Conservation (phyloP, 139 green algal genomes). For the Deuterostichococcus epilithicus region DNA sequence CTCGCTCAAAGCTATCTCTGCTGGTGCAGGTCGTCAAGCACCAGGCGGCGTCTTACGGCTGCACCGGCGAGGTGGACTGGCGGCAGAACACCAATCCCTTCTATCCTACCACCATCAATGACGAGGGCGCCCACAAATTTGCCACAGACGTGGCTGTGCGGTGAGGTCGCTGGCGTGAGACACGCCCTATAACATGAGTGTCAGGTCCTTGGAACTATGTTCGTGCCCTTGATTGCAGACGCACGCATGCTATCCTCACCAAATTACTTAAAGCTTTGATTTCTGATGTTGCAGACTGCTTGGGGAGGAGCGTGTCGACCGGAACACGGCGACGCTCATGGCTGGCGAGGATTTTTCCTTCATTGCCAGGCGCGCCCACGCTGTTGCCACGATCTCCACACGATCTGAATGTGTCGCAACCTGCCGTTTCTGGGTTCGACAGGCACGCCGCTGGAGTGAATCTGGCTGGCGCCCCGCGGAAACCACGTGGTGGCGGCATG, state of each 20-base stretch:
- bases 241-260: no score
- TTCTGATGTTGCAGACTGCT: constrained; percentile 29
- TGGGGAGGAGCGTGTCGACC: constrained; percentile 8
- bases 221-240: no score
- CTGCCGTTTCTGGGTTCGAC: neutral
- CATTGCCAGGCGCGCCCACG: constrained; percentile 43
- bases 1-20: neutral
- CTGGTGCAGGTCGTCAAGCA: constrained; percentile 31
- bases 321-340: constrained; percentile 54
- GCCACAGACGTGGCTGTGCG: constrained; percentile 43
- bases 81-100: constrained; percentile 51
- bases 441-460: neutral
- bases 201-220: no score
- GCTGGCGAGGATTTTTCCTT: constrained; percentile 86
- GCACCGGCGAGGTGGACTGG: constrained; percentile 67
- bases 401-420: no score
- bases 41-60: constrained; percentile 52
- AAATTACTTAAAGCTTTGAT: no score
- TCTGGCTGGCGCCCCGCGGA: neutral
- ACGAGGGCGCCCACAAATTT: constrained; percentile 51
- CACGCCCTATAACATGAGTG: no score
- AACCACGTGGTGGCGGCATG: neutral
- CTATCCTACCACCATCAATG: constrained; percentile 81
- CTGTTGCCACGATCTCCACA: no score
- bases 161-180: neutral